phyloP scores from a whole-genome alignment of 352 stramenopile species.

The Blastocystis sp. region DNA sequence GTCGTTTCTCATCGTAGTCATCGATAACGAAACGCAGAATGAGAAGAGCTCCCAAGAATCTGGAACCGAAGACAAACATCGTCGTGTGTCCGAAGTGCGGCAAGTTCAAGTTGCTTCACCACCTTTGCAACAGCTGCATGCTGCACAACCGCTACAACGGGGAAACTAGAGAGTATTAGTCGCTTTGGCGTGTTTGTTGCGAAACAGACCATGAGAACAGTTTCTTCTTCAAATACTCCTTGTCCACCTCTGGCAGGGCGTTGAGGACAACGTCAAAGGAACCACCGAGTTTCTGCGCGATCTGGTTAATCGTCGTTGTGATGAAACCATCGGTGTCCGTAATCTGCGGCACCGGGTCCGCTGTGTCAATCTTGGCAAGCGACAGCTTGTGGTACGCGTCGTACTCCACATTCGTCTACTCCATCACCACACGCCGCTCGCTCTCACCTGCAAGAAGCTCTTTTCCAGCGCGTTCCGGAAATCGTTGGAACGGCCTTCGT shows the following conservation, averaged over 20 bases:
- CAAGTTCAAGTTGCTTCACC: constrained; percentile 70
- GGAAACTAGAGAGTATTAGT: constrained; percentile 72
- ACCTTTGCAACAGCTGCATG: constrained; percentile 69
- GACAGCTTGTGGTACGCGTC: constrained; percentile 70
- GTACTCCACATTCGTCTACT: constrained; percentile 58
- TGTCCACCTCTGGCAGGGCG: not conserved
- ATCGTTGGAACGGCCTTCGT: not conserved
- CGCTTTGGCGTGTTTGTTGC: constrained; percentile 41
- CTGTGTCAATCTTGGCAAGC: constrained; percentile 32
- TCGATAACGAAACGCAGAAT: constrained; percentile 35
- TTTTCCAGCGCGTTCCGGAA: not conserved
- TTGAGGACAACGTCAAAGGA: not conserved
- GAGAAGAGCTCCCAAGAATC: constrained; percentile 43
- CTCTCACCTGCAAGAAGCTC: not conserved
- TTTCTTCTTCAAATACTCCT: constrained; percentile 60
- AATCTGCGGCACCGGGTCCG: constrained; percentile 50
- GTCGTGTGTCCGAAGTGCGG: constrained; percentile 69
- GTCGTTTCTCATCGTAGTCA: constrained; percentile 5
- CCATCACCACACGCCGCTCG: not conserved
- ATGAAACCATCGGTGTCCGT: constrained; percentile 8
- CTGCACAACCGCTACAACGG: constrained; percentile 68
- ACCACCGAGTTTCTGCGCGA: constrained; percentile 1
- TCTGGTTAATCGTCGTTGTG: not conserved
- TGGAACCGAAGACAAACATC: constrained; percentile 59
- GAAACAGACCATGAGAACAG: constrained; percentile 44